These are phyloP conservation scores for Spathaspora passalidarum DNA, from an alignment of 805 yeast species.

Conservation along the genomic window DNA sequence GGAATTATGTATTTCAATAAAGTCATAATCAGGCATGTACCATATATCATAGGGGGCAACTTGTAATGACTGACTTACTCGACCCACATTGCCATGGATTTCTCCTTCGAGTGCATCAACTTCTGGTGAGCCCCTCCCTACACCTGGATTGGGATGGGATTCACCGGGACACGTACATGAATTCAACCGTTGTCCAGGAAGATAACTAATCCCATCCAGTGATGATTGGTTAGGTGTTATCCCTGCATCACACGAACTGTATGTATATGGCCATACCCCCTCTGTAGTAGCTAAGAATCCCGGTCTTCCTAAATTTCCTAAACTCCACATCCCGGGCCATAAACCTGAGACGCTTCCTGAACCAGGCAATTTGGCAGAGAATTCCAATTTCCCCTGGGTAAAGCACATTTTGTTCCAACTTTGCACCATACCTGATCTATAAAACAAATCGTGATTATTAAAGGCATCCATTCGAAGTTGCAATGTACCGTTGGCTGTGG, in stretches of 20 bases:
- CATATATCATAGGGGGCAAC: constrained; percentile 94
- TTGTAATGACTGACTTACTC: constrained; percentile 88
- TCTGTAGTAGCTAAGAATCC: constrained; percentile 86
- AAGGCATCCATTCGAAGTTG: constrained; percentile 75
- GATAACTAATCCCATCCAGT: constrained; percentile 80
- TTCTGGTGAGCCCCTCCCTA: constrained; percentile 94
- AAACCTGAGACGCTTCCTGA: constrained; percentile 75
- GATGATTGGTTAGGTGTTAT: constrained; percentile 92
- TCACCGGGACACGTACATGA: constrained; percentile 78
- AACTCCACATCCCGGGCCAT: constrained; percentile 97
- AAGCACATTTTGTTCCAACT: constrained; percentile 91
- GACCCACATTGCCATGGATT: constrained; percentile 56
- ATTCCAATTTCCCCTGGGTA: constrained; percentile 77
- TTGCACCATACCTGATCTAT: constrained; percentile 90
- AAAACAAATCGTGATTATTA: constrained; percentile 71
- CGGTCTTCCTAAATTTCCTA: constrained; percentile 91
- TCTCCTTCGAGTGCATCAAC: constrained; percentile 89
- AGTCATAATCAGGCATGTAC: constrained; percentile 87
- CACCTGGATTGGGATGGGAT: constrained; percentile 84
- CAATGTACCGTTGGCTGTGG: constrained; percentile 72
- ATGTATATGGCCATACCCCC: constrained; percentile 94
- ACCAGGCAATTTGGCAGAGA: constrained; percentile 76
- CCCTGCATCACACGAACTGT: constrained; percentile 87
- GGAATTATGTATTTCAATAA: constrained; percentile 63
- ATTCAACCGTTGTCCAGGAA: constrained; percentile 80